Evolutionary conservation across 805 yeast genomes (phyloP).

Genomic region (Saccharomycopsis schoenii): DNA sequence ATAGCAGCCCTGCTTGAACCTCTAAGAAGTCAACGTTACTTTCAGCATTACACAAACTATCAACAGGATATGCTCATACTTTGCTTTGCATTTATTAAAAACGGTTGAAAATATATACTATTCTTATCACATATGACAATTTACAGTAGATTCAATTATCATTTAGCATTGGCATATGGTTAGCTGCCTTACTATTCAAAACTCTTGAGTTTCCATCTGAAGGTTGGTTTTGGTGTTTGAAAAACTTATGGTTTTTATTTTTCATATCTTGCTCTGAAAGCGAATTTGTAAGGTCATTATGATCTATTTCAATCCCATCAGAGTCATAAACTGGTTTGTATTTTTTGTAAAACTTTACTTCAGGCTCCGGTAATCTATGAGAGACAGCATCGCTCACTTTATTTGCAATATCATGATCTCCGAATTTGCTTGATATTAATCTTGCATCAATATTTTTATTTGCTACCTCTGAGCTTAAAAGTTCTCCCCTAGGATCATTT

Average conservation of each 20-base stretch:
- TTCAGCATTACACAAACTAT: no score
- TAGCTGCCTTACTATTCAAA: constrained; percentile 1
- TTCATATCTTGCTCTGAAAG: constrained; percentile 12
- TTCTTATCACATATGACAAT: no score
- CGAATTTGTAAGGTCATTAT: constrained; percentile 19
- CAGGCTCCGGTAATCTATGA: constrained; percentile 10
- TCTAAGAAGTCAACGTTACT: neutral
- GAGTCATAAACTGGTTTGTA: constrained; percentile 7
- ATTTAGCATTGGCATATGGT: constrained; percentile 9
- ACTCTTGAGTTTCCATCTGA: neutral
- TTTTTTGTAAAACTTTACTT: constrained; percentile 11
- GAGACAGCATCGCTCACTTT: constrained; percentile 1
- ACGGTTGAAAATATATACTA: neutral
- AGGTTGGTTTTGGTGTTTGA: neutral
- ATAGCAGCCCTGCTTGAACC: neutral
- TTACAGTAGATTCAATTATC: neutral
- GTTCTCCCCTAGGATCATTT: neutral
- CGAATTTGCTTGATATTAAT: constrained; percentile 1
- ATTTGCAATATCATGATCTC: neutral
- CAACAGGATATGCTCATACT: no score
- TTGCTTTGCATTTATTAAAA: neutral
- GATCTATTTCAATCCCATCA: constrained; percentile 3
- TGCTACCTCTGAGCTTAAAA: neutral
- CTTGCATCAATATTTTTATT: neutral
- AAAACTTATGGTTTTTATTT: neutral